Evolutionary conservation across 208 protist species (phyloP).

Genomic region (Lotmaria passim): DNA sequence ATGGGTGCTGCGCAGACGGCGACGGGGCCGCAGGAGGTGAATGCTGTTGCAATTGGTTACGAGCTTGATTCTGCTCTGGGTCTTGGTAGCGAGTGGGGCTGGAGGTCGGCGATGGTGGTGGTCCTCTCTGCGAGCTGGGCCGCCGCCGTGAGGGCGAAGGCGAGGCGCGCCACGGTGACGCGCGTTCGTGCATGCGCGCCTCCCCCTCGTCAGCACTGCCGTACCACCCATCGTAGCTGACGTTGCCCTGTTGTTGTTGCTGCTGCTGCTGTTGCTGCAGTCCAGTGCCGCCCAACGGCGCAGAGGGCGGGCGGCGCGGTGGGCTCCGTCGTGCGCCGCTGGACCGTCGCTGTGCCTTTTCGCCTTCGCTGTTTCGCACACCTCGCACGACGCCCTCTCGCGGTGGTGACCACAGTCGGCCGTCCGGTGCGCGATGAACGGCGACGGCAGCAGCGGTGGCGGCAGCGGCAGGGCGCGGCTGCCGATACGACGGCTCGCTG

Average conservation of each 20-base stretch:
- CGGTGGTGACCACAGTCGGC: conserved; percentile 13
- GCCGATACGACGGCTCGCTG: not conserved
- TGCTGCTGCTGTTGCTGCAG: not conserved
- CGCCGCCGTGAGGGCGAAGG: too few relatives aligned
- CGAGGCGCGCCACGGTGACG: not conserved
- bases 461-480: not conserved
- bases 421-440: not conserved
- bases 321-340: not conserved
- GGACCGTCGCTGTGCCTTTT: not conserved
- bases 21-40: too few relatives aligned
- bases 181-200: not conserved
- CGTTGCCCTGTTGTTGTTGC: not conserved
- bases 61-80: not conserved
- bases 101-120: too few relatives aligned
- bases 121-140: too few relatives aligned
- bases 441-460: conserved; percentile 8
- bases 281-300: not conserved
- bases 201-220: not conserved
- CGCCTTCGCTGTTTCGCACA: not conserved
- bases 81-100: too few relatives aligned
- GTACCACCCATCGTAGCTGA: not conserved
- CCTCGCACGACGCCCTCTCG: not conserved
- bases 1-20: conserved; percentile 4
- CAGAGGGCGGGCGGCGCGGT: not conserved
- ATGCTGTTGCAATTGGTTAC: not conserved